These are phyloP conservation scores for Cyberlindnera mississippiensis DNA, from an alignment of 805 yeast genomes.

Conservation along the genomic window DNA sequence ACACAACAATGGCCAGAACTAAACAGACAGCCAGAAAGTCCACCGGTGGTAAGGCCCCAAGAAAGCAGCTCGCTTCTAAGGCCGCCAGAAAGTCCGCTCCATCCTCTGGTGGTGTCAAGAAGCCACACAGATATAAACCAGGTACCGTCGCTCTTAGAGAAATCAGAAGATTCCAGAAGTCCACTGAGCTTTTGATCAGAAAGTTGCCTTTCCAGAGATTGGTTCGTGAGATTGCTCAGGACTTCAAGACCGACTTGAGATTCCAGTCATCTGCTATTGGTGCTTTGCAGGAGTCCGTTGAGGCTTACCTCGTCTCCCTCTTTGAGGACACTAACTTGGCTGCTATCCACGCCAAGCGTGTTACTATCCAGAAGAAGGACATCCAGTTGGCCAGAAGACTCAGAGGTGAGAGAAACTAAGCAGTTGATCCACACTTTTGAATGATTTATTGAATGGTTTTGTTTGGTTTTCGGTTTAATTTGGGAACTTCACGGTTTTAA, in stretches of 20 bases:
- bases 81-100: conserved; percentile 94
- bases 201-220: conserved; percentile 97
- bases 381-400: conserved; percentile 97
- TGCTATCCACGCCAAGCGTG: conserved; percentile 99
- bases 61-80: conserved; percentile 88
- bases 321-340: conserved; percentile 98
- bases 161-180: conserved; percentile 95
- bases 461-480: conserved; percentile 10
- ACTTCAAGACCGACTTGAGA: conserved; percentile 88
- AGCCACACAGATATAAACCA: conserved; percentile 95
- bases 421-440: not conserved
- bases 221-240: conserved; percentile 94
- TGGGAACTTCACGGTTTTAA: conserved; percentile 16
- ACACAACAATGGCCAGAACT: conserved; percentile 74
- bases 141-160: conserved; percentile 97
- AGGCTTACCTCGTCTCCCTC: conserved; percentile 93
- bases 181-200: conserved; percentile 92
- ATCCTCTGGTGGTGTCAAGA: conserved; percentile 89
- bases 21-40: conserved; percentile 94
- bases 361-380: conserved; percentile 97
- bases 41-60: conserved; percentile 95
- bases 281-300: conserved; percentile 98
- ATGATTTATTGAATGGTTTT: conserved; percentile 14
- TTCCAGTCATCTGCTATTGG: conserved; percentile 97
- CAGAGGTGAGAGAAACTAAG: conserved; percentile 90